Base-by-base conservation (phyloP, 2,329 filamentous ascomycete genomes). In the Biscogniauxia mediterranea region DNA sequence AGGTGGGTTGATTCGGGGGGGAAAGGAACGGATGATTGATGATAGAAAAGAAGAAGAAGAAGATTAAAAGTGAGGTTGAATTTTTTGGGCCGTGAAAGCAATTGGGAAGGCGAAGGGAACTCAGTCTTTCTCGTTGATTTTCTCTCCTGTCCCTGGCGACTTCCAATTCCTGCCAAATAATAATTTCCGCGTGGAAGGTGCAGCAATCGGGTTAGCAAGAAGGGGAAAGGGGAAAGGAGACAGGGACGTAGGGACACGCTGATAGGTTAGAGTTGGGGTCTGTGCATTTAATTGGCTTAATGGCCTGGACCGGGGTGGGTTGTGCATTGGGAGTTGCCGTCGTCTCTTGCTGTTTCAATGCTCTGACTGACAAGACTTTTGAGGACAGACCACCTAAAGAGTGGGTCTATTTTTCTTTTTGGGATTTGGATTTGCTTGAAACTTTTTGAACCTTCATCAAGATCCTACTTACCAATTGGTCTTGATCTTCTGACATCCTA, bases 171-270 rank as follows among this genome's bases (percentile, higher is more conserved):
- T 76, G 75, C 74, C 74, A 79, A 76, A 75, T 72, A 77, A 79
- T 78, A 82, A 81, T 82, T 82, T 82, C 79, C 75, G 69, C 76
- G 54, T 56, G 63, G 64, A 69, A 69, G 64, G 66, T 70, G 64
- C 66, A 72, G 61, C 55, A 57, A 32, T 50, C 23, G 59, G 61
- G 54, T 53, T 62, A 20, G 32, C 23, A 58, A 55, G 51, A 58
- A 55, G 51, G 61, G 62, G 65, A 70, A 72, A 70, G 69, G 69
- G 70, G 68, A 61, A 72, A 68, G 64, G 66, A 64, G 68, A 59
- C 61, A 23, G 17, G 19, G 49, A 15, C 58, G 58, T 32, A 32
- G 28, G 62, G 54, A 55, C 58, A 53, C 61, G 55, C 46, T 72
- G 68, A 71, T 73, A 70, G 71, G 71, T 49, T 59, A 61, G 32